Base-by-base conservation (phyloP, 495 filamentous ascomycete genomes). In the Pyrenopolyporus hunteri region DNA sequence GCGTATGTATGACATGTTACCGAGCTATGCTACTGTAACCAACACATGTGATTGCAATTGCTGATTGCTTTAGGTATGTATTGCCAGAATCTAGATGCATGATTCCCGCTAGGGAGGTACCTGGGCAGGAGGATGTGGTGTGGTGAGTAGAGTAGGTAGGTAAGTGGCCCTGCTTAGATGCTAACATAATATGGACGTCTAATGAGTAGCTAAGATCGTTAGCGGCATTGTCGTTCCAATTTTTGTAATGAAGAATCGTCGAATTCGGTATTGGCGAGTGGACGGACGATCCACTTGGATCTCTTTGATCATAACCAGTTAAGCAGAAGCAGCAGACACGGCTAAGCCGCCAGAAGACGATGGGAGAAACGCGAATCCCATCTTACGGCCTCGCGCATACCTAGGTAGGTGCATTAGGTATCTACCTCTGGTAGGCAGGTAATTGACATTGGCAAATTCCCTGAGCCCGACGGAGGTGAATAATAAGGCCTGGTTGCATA, bases 291-390 rank as follows among this genome's bases (percentile, higher is more conserved):
- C 56, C 50, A 60, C 56, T 52, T 47, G 39, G 45, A 54, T 58
- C 54, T 64, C 23, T 58, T 53, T 47, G 46, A 22, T 39, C 9
- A 39, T 20, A 39, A 3, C 6, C 19, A 9, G 20, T 19, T n/a
- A n/a, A 39, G 8, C 8, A 32, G 31, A 47, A 7, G 40, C 48
- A 36, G 31, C 6, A 25, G 43, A 46, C 14, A 26, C 20, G 8
- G 36, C 42, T 28, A 54, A 17, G 43, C 6, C 10, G 3, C 28
- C 2, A 8, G 14, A 44, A 51, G 49, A 47, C 17, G n/a, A 59
- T 55, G 62, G 61, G 51, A 43, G 49, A 65, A 56, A 42, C 59
- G 62, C 22, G 58, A 65, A 56, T 65, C 50, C 56, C 56, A 65
- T 65, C 25, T 32, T 13, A 31, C 32, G 35, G 17, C 33, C 1